Percentiles rank a stretch among this genome's conserved stretches.
Evolutionary conservation across 768 basidiomycete genomes (phyloP).

Genomic region (Gelatoporia subvermispora): DNA sequence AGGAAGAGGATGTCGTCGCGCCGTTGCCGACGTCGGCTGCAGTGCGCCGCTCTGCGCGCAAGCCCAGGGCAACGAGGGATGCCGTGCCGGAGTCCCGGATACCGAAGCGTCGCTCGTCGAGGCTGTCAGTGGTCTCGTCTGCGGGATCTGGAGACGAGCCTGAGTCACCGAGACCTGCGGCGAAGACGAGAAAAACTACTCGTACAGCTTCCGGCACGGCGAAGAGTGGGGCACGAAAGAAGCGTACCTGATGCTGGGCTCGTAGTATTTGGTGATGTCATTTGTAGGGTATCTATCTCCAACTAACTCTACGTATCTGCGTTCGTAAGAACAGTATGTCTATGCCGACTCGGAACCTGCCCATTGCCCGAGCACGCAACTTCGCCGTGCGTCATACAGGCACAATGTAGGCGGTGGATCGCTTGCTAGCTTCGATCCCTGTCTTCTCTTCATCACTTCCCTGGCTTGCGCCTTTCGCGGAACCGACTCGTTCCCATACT

Average conservation of each 20-base stretch:
- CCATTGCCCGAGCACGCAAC: too few species aligned
- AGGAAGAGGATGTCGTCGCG: constrained; percentile 27
- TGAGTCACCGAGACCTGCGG: constrained; percentile 11
- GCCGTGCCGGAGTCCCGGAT: constrained; percentile 21
- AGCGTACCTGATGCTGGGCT: constrained; percentile 7
- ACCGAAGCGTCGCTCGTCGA: constrained; percentile 32
- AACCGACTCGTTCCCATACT: constrained; percentile 69
- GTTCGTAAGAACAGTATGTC: too few species aligned
- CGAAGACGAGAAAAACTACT: constrained; percentile 12
- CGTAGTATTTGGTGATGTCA: too few species aligned
- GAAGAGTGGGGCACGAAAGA: constrained; percentile 29
- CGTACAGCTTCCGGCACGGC: constrained; percentile 11
- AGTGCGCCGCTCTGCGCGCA: constrained; percentile 14
- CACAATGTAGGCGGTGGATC: too few species aligned
- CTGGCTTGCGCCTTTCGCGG: too few species aligned
- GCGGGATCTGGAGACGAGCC: constrained; percentile 30
- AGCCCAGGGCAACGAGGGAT: constrained; percentile 12
- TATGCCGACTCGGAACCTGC: too few species aligned
- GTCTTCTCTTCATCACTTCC: too few species aligned
- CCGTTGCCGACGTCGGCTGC: constrained; percentile 28
- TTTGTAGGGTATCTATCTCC: constrained; percentile 29
- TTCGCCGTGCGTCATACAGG: too few species aligned
- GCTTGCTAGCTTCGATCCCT: too few species aligned
- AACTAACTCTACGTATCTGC: too few species aligned
- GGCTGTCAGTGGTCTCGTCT: constrained; percentile 30